These are phyloP conservation scores for Trichomonas tenax DNA, from an alignment of 208 protist genomes.

Conservation along the genomic window DNA sequence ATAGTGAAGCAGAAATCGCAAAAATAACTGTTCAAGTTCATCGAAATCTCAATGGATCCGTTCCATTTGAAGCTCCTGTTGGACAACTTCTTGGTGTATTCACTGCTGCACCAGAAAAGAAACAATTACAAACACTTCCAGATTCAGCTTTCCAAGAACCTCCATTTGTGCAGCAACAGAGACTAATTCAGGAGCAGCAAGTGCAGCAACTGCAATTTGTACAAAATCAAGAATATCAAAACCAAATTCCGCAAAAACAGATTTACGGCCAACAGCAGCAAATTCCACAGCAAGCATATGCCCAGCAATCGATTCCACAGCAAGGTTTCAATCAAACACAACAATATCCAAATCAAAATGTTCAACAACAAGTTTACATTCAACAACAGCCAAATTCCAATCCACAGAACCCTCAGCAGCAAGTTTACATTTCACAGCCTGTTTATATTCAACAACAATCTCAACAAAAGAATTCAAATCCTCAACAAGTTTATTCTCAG, in stretches of 20 bases:
- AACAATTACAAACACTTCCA: neutral
- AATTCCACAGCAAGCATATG: too few species aligned
- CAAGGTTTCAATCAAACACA: too few species aligned
- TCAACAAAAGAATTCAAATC: neutral
- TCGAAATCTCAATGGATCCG: neutral
- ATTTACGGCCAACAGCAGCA: too few species aligned
- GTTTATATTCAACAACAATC: too few species aligned
- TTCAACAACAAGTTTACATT: too few species aligned
- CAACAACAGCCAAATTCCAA: too few species aligned
- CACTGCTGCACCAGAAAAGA: neutral
- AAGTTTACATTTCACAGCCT: too few species aligned
- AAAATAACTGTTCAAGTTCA: neutral
- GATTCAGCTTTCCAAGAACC: neutral
- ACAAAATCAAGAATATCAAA: too few species aligned
- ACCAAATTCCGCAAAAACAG: too few species aligned
- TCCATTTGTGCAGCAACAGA: neutral
- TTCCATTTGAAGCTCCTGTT: neutral
- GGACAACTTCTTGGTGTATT: neutral
- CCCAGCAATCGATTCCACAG: too few species aligned
- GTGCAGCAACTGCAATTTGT: neutral
- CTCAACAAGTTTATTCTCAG: too few species aligned
- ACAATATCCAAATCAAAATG: too few species aligned
- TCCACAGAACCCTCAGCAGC: neutral
- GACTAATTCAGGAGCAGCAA: neutral
- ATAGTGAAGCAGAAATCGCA: neutral